These are phyloP conservation scores for Emergomyces orientalis DNA, from an alignment of 2,329 filamentous ascomycete genomes.

Conservation along the genomic window DNA sequence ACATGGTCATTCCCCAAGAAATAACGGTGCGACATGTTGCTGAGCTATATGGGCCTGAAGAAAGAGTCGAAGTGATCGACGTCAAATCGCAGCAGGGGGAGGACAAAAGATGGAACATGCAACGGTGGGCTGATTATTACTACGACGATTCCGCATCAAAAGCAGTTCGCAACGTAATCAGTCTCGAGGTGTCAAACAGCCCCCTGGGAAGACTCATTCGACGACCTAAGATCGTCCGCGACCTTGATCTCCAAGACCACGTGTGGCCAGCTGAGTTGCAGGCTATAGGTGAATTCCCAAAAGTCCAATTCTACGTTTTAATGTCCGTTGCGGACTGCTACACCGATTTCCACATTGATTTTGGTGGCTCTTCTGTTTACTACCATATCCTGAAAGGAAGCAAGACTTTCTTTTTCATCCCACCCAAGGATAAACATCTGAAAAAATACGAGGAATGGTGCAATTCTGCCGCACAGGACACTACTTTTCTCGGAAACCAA, in stretches of 20 bases:
- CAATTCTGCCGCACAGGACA: constrained; percentile 56
- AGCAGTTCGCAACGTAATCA: constrained; percentile 59
- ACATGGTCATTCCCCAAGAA: constrained; percentile 58
- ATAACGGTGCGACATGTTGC: constrained; percentile 55
- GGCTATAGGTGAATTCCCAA: constrained; percentile 49
- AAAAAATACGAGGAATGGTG: constrained; percentile 66
- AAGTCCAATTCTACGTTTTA: constrained; percentile 59
- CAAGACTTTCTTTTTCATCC: constrained; percentile 64
- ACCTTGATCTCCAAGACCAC: constrained; percentile 47
- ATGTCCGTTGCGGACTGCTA: constrained; percentile 65
- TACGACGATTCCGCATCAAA: constrained; percentile 53
- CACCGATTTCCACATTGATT: constrained; percentile 64
- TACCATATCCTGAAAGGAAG: constrained; percentile 61
- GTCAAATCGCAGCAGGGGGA: constrained; percentile 60
- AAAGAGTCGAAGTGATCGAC: constrained; percentile 57
- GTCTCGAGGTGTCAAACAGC: constrained; percentile 57
- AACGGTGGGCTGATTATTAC: constrained; percentile 59
- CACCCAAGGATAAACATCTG: constrained; percentile 57
- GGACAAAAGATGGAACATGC: constrained; percentile 56
- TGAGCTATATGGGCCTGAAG: constrained; percentile 54
- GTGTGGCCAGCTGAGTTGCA: constrained; percentile 44
- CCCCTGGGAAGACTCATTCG: constrained; percentile 53
- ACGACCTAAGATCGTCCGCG: constrained; percentile 55
- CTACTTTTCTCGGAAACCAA: constrained; percentile 54
- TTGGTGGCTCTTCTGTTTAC: constrained; percentile 61